A percentile compares a stretch with the other conserved stretches of the same genome.
phyloP scores from a whole-genome alignment of 352 stramenopile genomes.

The Phytophthora fragariaefolia region DNA sequence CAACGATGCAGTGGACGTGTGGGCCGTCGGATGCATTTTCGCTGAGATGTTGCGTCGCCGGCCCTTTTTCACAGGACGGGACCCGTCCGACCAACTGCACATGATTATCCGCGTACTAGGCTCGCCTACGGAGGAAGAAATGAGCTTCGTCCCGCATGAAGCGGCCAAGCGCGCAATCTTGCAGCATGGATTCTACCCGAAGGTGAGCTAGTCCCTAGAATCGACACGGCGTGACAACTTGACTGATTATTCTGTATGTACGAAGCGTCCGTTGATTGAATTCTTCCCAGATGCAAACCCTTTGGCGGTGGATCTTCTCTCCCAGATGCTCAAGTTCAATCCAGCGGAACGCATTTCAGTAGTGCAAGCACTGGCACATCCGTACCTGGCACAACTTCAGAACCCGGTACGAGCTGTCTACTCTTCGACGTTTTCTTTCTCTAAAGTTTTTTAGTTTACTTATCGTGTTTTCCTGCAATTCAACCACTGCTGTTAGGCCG shows the following conservation, averaged over 20 bases:
- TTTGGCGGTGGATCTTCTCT: slow-evolving; percentile 87
- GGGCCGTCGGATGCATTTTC: slow-evolving; percentile 99
- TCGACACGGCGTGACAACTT: too few species aligned
- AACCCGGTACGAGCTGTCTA: slow-evolving; percentile 75
- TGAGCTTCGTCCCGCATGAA: slow-evolving; percentile 97
- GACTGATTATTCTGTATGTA: too few species aligned
- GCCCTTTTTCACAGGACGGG: slow-evolving; percentile 85
- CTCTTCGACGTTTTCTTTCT: too few species aligned
- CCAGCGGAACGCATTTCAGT: slow-evolving; percentile 94
- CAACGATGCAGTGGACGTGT: slow-evolving; percentile 96
- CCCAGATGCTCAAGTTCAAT: slow-evolving; percentile 94
- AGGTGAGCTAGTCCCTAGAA: too few species aligned
- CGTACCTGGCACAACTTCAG: slow-evolving; percentile 91
- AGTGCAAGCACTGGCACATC: slow-evolving; percentile 89
- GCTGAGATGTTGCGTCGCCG: slow-evolving; percentile 98
- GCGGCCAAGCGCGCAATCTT: slow-evolving; percentile 83
- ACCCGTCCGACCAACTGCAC: slow-evolving; percentile 86
- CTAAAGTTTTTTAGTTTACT: neutral
- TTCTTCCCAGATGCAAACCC: slow-evolving; percentile 89
- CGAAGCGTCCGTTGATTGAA: slow-evolving; percentile 75
- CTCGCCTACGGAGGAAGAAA: slow-evolving; percentile 94
- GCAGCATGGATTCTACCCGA: slow-evolving; percentile 86
- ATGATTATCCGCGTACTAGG: slow-evolving; percentile 93
- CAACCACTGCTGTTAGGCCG: slow-evolving; percentile 44
- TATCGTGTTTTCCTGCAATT: neutral